A percentile compares a stretch with the other conserved stretches of the same genome.
Conservation (phyloP, 768 basidiomycete genomes). For the Tephrocybe rancida region DNA sequence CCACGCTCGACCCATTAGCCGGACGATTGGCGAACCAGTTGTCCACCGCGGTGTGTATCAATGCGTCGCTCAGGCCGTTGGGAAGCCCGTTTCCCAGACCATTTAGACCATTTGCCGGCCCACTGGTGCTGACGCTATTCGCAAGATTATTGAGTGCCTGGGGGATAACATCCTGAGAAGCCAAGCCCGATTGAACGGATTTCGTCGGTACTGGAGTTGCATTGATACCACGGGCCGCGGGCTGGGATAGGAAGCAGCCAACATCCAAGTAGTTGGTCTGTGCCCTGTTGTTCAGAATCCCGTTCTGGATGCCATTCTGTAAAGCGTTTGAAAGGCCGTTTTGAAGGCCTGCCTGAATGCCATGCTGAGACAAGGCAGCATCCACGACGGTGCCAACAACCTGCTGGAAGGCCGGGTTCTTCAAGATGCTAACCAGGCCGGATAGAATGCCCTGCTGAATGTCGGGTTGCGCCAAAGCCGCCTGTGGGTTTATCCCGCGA, state of each 20-base stretch:
- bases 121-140: neutral
- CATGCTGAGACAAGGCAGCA: neutral
- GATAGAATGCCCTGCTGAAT: constrained; percentile 1
- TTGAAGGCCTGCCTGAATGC: neutral
- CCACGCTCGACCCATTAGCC: no score
- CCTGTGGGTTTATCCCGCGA: neutral
- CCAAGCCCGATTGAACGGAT: neutral
- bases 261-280: neutral
- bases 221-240: neutral
- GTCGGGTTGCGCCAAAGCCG: neutral
- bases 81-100: no score
- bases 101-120: neutral
- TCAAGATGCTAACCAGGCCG: neutral
- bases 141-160: neutral
- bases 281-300: no score
- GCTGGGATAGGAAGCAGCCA: neutral
- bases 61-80: no score
- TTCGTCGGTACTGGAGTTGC: neutral
- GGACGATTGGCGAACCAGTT: no score
- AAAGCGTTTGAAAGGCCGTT: neutral
- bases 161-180: neutral
- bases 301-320: neutral
- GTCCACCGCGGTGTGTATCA: no score
- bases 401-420: constrained; percentile 1
- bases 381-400: neutral